Conservation (phyloP, 2,329 filamentous ascomycete genomes). For the Colletotrichum higginsianum region DNA sequence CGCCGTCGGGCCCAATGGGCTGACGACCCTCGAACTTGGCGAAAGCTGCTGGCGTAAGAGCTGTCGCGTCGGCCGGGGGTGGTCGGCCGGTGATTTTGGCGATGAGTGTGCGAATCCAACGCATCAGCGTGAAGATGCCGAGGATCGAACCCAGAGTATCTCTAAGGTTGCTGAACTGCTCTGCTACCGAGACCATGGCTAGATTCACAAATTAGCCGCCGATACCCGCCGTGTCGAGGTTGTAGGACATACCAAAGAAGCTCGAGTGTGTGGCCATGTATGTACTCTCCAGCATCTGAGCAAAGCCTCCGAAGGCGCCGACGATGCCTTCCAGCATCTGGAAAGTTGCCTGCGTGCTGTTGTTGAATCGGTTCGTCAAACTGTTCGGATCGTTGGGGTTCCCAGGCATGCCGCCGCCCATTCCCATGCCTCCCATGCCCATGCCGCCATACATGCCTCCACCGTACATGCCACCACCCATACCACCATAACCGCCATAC, state of each 20-base stretch:
- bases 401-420: slow-evolving; percentile 62
- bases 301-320: slow-evolving; percentile 95
- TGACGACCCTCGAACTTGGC: slow-evolving; percentile 86
- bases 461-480: slow-evolving; percentile 56
- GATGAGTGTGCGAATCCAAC: slow-evolving; percentile 92
- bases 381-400: slow-evolving; percentile 91
- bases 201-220: slow-evolving; percentile 32
- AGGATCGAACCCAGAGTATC: slow-evolving; percentile 94
- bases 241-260: slow-evolving; percentile 84
- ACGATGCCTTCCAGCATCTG: slow-evolving; percentile 99
- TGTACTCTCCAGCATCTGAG: slow-evolving; percentile 99
- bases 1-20: slow-evolving; percentile 70
- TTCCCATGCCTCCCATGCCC: slow-evolving; percentile 53
- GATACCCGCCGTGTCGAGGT: background rate
- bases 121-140: slow-evolving; percentile 95
- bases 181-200: slow-evolving; percentile 99
- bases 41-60: slow-evolving; percentile 92
- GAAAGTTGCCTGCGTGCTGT: slow-evolving; percentile 96
- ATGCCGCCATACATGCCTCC: slow-evolving; percentile 51
- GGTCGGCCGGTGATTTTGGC: slow-evolving; percentile 95
- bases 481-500: slow-evolving; percentile 60
- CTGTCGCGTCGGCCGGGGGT: slow-evolving; percentile 86
- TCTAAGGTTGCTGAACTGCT: slow-evolving; percentile 94
- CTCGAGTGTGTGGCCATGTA: slow-evolving; percentile 99
- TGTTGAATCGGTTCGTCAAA: slow-evolving; percentile 94